A percentile compares a stretch with the other conserved stretches of the same genome.
Conservation (phyloP, 768 basidiomycete genomes). For the Kockovaella imperatae region DNA sequence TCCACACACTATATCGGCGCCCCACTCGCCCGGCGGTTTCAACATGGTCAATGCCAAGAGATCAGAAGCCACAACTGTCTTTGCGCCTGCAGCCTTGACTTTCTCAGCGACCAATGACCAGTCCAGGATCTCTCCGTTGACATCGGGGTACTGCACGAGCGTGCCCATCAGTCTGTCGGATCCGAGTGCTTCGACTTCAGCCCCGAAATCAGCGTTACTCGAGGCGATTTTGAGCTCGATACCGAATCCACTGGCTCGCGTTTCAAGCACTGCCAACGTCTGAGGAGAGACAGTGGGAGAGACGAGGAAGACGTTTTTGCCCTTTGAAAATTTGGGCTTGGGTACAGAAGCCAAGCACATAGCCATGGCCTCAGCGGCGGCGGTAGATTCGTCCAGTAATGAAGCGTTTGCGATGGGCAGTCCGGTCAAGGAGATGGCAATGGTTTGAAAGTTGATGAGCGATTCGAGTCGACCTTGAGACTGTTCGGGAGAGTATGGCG, state of each 20-base stretch:
- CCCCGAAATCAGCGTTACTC: constrained; percentile 50
- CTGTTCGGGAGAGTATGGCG: constrained; percentile 94
- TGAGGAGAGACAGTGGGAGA: constrained; percentile 77
- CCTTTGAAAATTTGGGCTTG: constrained; percentile 47
- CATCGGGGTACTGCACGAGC: constrained; percentile 88
- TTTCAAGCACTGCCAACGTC: constrained; percentile 78
- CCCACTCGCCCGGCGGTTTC: constrained; percentile 97
- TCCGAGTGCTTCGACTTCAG: constrained; percentile 49
- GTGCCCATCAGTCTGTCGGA: constrained; percentile 66
- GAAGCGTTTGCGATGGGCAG: constrained; percentile 97
- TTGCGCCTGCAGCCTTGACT: constrained; percentile 66
- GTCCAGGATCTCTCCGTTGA: constrained; percentile 73
- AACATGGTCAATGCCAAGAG: constrained; percentile 85
- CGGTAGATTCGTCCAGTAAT: constrained; percentile 87
- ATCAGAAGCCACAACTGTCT: constrained; percentile 83
- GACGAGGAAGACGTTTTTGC: constrained; percentile 79
- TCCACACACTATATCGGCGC: constrained; percentile 89
- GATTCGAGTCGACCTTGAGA: constrained; percentile 98
- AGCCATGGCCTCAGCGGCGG: constrained; percentile 93
- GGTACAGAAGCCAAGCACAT: constrained; percentile 65
- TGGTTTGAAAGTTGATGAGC: constrained; percentile 91
- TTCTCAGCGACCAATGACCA: constrained; percentile 59
- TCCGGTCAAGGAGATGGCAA: constrained; percentile 85
- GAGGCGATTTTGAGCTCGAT: constrained; percentile 71
- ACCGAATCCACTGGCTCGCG: constrained; percentile 87